These are phyloP conservation scores for Hypoxylon rubiginosum DNA, from an alignment of 2,329 filamentous ascomycete species.

Conservation along the genomic window DNA sequence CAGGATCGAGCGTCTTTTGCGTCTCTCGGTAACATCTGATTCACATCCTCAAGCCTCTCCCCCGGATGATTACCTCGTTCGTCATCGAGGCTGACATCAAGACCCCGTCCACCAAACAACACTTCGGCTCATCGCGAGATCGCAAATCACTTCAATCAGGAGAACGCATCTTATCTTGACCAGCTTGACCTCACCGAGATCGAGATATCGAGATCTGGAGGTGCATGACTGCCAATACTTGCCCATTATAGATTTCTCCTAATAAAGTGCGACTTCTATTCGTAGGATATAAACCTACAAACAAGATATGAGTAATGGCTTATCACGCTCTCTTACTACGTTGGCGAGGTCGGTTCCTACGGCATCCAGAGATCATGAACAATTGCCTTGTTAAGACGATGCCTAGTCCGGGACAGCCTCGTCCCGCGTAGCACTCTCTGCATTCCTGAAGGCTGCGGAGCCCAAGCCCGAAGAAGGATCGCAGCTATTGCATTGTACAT, in stretches of 20 bases:
- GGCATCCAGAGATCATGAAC: background rate
- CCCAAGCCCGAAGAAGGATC: background rate
- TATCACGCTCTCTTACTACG: slow-evolving; percentile 3
- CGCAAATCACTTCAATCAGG: background rate
- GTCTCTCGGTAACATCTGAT: slow-evolving; percentile 27
- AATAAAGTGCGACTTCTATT: background rate
- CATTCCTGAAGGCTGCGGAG: background rate
- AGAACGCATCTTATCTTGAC: background rate
- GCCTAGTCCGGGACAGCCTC: slow-evolving; percentile 13
- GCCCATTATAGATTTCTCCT: slow-evolving; percentile 11
- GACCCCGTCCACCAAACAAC: background rate
- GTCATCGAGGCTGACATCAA: slow-evolving; percentile 39
- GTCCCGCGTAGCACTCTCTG: slow-evolving; percentile 5
- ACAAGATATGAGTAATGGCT: background rate
- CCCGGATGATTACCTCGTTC: slow-evolving; percentile 14
- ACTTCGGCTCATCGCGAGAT: slow-evolving; percentile 19
- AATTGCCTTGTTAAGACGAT: background rate
- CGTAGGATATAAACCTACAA: background rate
- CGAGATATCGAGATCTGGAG: slow-evolving; percentile 38
- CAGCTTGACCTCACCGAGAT: slow-evolving; percentile 15
- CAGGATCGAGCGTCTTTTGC: slow-evolving; percentile 5
- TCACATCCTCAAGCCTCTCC: slow-evolving; percentile 12
- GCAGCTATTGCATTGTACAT: slow-evolving; percentile 1
- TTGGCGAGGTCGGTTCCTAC: slow-evolving; percentile 9
- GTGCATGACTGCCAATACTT: slow-evolving; percentile 35